Percentiles rank a stretch among this genome's conserved stretches.
Evolutionary conservation across 768 basidiomycete genomes (phyloP).

Genomic region (Termitomyces sp.): DNA sequence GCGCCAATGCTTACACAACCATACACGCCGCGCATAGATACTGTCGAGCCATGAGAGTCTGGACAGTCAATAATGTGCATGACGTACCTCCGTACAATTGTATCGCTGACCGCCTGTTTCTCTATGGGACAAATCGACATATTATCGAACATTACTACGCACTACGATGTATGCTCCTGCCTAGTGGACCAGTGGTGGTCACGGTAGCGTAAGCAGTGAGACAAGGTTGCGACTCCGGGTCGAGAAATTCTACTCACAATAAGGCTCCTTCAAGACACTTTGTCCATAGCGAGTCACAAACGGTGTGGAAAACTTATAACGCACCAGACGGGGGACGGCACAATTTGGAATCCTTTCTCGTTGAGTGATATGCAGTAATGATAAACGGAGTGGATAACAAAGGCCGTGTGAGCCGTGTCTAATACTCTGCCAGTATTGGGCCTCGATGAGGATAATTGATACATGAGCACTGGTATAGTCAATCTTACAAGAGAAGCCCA

Average conservation of each 20-base stretch:
- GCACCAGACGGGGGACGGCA: neutral
- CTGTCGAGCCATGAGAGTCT: neutral
- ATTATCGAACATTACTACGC: neutral
- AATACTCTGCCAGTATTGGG: neutral
- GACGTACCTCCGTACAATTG: neutral
- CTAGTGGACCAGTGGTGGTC: neutral
- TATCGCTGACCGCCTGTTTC: neutral
- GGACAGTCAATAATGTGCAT: too few relatives aligned
- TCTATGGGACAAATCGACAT: too few relatives aligned
- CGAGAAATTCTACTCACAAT: neutral
- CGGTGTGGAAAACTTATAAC: neutral
- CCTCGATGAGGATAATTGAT: neutral
- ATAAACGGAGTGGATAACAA: neutral
- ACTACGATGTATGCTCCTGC: neutral
- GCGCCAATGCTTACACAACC: neutral
- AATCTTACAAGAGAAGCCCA: neutral
- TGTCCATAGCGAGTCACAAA: neutral
- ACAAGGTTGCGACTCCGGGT: neutral
- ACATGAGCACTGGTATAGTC: neutral
- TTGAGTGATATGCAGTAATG: neutral
- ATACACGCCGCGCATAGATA: neutral
- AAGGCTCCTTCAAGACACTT: neutral
- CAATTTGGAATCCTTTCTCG: neutral
- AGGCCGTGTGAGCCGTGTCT: neutral
- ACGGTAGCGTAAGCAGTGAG: too few relatives aligned